Conservation (phyloP, 1,139 yeast species). For the Ogataea hybrid region DNA sequence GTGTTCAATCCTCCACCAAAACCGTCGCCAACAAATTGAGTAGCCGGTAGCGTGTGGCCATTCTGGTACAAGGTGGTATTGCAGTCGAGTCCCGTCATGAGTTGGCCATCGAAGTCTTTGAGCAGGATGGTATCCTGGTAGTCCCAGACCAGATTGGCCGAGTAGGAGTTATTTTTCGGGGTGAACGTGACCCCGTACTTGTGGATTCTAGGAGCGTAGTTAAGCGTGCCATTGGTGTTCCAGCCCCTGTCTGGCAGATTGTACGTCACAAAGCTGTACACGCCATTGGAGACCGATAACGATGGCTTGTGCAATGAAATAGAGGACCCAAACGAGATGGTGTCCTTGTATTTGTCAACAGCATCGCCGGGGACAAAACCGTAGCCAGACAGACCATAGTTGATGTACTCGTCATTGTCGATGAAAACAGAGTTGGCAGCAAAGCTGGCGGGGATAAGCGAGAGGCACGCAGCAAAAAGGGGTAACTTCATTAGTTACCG, state of each 20-base stretch:
- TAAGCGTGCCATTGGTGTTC: slow-evolving; percentile 31
- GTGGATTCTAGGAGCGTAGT: slow-evolving; percentile 26
- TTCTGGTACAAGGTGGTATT: slow-evolving; percentile 25
- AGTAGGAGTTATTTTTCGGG: slow-evolving; percentile 21
- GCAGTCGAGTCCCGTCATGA: slow-evolving; percentile 29
- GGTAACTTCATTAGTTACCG: slow-evolving; percentile 1
- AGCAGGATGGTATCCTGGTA: slow-evolving; percentile 29
- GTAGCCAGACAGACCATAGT: slow-evolving; percentile 28
- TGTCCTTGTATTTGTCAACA: slow-evolving; percentile 28
- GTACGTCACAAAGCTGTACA: slow-evolving; percentile 26
- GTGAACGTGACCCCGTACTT: slow-evolving; percentile 24
- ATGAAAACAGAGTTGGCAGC: slow-evolving; percentile 20
- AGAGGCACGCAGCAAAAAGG: slow-evolving; percentile 5
- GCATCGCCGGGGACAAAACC: slow-evolving; percentile 27
- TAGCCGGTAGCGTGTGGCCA: slow-evolving; percentile 28
- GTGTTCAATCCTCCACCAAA: slow-evolving; percentile 25
- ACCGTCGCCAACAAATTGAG: slow-evolving; percentile 29
- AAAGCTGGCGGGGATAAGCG: slow-evolving; percentile 10
- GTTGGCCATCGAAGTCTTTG: slow-evolving; percentile 27
- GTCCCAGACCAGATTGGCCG: slow-evolving; percentile 26
- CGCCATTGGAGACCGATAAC: slow-evolving; percentile 20
- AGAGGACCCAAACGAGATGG: slow-evolving; percentile 32
- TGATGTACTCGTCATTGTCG: slow-evolving; percentile 23
- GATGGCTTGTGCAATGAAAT: slow-evolving; percentile 24
- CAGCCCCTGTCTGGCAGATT: slow-evolving; percentile 32